phyloP scores from a whole-genome alignment of 257 asterid species.

The Oldenlandia corymbosa region DNA sequence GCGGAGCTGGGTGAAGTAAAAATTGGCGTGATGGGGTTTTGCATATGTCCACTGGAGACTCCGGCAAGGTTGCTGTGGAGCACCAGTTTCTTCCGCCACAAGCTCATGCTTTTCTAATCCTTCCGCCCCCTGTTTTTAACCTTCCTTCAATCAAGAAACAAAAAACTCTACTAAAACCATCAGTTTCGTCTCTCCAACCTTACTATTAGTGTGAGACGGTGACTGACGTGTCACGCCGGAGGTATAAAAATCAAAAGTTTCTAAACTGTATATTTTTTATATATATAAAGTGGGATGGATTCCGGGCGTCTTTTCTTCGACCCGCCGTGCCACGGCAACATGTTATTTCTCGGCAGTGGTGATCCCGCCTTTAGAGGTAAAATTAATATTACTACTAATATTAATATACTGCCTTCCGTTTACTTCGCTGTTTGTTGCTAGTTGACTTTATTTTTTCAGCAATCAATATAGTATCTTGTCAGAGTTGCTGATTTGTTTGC shows the following conservation, averaged over 20 bases:
- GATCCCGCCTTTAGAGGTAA: constrained; percentile 71
- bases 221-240: constrained; percentile 22
- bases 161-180: not conserved
- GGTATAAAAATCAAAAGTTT: constrained; percentile 19
- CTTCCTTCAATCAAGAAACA: not conserved
- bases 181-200: not conserved
- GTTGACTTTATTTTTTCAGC: not conserved
- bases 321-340: constrained; percentile 61
- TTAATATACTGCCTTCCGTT: not conserved
- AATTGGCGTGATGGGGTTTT: constrained; percentile 86
- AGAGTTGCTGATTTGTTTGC: not conserved
- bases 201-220: not conserved
- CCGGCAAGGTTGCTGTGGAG: constrained; percentile 99
- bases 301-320: constrained; percentile 71
- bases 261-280: not conserved
- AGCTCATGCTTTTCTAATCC: constrained; percentile 72
- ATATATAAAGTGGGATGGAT: constrained; percentile 43
- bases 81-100: constrained; percentile 99
- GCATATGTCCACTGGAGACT: constrained; percentile 77
- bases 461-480: not conserved
- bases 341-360: constrained; percentile 60
- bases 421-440: not conserved
- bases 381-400: not conserved
- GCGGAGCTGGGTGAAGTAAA: constrained; percentile 55
- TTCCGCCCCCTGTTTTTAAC: not conserved